Percentiles rank a stretch among this genome's conserved stretches.
phyloP scores from a whole-genome alignment of 1,139 yeast genomes.

The Lodderomyces margitis region DNA sequence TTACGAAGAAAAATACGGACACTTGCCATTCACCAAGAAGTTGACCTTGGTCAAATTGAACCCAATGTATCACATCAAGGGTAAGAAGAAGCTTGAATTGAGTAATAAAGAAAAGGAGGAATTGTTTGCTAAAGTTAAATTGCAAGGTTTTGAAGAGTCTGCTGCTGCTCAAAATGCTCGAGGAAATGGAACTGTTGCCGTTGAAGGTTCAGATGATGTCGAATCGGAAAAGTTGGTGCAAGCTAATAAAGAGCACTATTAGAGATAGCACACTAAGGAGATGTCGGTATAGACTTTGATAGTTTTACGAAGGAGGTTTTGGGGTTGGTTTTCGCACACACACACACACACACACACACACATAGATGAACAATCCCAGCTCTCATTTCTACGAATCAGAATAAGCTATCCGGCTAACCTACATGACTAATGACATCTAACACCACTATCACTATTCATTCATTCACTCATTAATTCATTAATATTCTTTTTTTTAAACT shows the following conservation, averaged over 20 bases:
- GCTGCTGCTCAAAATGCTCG: slow-evolving; percentile 3
- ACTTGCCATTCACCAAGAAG: slow-evolving; percentile 42
- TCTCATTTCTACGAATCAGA: no score
- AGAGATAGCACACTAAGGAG: no score
- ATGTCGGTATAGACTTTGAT: not conserved
- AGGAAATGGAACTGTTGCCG: slow-evolving; percentile 7
- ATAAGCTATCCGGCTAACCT: no score
- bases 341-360: slow-evolving; percentile 11
- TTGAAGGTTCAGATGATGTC: slow-evolving; percentile 6
- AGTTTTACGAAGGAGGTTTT: not conserved
- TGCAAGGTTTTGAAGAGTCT: slow-evolving; percentile 11
- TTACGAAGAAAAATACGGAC: slow-evolving; percentile 62
- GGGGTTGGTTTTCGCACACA: not conserved
- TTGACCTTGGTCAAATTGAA: slow-evolving; percentile 56
- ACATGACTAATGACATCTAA: no score
- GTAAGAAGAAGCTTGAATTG: slow-evolving; percentile 62
- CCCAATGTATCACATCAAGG: slow-evolving; percentile 71
- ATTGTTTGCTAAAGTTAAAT: slow-evolving; percentile 40
- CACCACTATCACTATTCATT: no score
- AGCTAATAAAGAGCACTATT: not conserved
- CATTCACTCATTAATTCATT: not conserved
- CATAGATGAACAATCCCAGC: not conserved
- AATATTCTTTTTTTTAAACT: not conserved
- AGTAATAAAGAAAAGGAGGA: slow-evolving; percentile 50
- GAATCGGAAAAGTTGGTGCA: slow-evolving; percentile 5